Conservation (phyloP, 2,329 filamentous ascomycete genomes). For the Diplocarpon mali region DNA sequence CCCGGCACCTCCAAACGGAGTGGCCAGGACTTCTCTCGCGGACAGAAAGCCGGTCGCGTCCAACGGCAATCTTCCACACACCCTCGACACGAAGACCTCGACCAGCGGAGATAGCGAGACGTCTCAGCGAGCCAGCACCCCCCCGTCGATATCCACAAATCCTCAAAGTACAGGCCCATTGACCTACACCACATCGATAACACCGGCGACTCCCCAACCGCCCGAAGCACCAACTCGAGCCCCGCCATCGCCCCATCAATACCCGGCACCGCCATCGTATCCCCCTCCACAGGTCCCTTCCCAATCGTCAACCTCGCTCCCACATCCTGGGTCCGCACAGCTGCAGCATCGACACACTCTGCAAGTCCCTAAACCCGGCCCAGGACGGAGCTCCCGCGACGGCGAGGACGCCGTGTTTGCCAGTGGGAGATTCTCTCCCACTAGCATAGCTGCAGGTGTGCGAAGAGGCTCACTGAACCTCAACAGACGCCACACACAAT, state of each 20-base stretch:
- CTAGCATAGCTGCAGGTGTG: slow-evolving; percentile 38
- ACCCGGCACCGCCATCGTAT: slow-evolving; percentile 54
- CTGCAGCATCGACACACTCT: slow-evolving; percentile 79
- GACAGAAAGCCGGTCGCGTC: slow-evolving; percentile 23
- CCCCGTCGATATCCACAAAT: slow-evolving; percentile 21
- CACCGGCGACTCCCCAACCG: slow-evolving; percentile 20
- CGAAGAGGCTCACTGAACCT: slow-evolving; percentile 78
- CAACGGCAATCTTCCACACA: slow-evolving; percentile 18
- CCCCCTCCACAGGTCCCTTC: slow-evolving; percentile 38
- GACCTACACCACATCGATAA: slow-evolving; percentile 23
- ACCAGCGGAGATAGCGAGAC: slow-evolving; percentile 20
- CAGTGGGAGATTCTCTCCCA: slow-evolving; percentile 73
- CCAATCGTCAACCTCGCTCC: slow-evolving; percentile 24
- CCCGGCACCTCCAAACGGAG: slow-evolving; percentile 20
- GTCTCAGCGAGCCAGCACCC: slow-evolving; percentile 14
- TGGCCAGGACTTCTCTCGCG: slow-evolving; percentile 17
- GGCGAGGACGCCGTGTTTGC: slow-evolving; percentile 55
- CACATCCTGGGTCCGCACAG: slow-evolving; percentile 40
- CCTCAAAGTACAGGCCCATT: slow-evolving; percentile 26
- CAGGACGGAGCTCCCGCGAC: slow-evolving; percentile 63
- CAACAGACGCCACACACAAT: slow-evolving; percentile 69
- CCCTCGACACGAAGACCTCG: slow-evolving; percentile 12
- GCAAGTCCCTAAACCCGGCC: slow-evolving; percentile 64
- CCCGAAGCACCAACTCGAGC: slow-evolving; percentile 20
- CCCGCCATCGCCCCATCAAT: slow-evolving; percentile 38